phyloP scores from a whole-genome alignment of 2,329 filamentous ascomycete genomes.

The Pseudocercospora vitis region DNA sequence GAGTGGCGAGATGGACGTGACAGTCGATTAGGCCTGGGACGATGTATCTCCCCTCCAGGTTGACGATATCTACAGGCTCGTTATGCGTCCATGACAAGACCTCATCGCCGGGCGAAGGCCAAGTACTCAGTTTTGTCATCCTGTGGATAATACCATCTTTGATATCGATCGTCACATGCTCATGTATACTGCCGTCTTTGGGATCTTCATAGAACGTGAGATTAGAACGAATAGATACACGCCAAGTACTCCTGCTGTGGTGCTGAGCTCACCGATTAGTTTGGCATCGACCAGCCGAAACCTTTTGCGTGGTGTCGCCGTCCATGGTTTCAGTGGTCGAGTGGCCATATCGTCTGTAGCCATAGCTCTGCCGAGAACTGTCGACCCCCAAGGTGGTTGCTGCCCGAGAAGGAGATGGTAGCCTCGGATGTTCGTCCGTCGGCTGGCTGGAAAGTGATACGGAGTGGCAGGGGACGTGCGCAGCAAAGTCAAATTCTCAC shows the following conservation, averaged over 20 bases:
- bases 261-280: slow-evolving; percentile 23
- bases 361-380: not conserved
- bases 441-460: too few species aligned
- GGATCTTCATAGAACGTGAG: slow-evolving; percentile 26
- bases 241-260: too few species aligned
- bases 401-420: not conserved
- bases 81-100: slow-evolving; percentile 32
- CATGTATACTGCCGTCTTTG: slow-evolving; percentile 35
- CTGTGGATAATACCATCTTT: slow-evolving; percentile 32
- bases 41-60: slow-evolving; percentile 49
- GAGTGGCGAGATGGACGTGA: slow-evolving; percentile 52
- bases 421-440: too few species aligned
- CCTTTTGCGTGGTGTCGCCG: slow-evolving; percentile 20
- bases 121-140: slow-evolving; percentile 33
- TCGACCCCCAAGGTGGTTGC: not conserved
- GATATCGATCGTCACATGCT: slow-evolving; percentile 36
- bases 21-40: slow-evolving; percentile 55
- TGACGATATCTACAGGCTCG: slow-evolving; percentile 36
- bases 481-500: slow-evolving; percentile 5
- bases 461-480: not conserved
- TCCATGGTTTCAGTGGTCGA: slow-evolving; percentile 29
- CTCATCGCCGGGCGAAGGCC: slow-evolving; percentile 32
- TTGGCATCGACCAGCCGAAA: slow-evolving; percentile 28
- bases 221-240: not conserved
- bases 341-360: slow-evolving; percentile 12